A percentile compares a stretch with the other conserved stretches of the same genome.
These are phyloP conservation scores for Mimosa pudica DNA, from an alignment of 306 rosid species.

Conservation along the genomic window DNA sequence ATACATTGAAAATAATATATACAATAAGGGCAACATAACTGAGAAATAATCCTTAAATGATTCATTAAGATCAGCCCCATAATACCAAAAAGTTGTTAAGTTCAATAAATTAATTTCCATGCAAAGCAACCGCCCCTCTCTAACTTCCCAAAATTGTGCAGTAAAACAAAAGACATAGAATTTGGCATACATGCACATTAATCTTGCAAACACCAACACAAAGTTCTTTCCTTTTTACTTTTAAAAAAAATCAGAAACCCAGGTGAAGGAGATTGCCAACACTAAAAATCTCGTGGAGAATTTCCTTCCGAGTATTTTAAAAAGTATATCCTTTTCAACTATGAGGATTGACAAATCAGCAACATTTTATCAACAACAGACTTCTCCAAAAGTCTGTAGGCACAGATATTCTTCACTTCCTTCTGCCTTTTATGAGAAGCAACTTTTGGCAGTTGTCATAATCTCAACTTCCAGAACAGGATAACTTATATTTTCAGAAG, in stretches of 20 bases:
- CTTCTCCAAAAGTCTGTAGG: conserved; percentile 8
- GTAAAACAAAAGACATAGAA: too few species aligned
- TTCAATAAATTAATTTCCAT: too few species aligned
- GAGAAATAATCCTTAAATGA: too few species aligned
- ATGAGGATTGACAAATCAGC: background rate
- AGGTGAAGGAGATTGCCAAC: conserved; percentile 24
- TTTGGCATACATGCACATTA: too few species aligned
- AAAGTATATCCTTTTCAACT: background rate
- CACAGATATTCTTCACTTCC: conserved; percentile 24
- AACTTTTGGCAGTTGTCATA: conserved; percentile 30
- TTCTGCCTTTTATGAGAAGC: conserved; percentile 30
- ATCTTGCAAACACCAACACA: too few species aligned
- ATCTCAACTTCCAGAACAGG: conserved; percentile 26
- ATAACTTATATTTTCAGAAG: conserved; percentile 34
- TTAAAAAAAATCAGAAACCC: background rate
- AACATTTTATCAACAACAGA: background rate
- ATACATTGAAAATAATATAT: too few species aligned
- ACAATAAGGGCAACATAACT: too few species aligned
- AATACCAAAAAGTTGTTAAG: too few species aligned
- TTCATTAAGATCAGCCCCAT: too few species aligned
- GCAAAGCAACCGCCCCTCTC: too few species aligned
- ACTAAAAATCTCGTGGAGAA: conserved; percentile 35
- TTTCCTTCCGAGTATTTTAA: conserved; percentile 30
- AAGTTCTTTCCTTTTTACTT: too few species aligned
- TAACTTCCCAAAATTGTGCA: too few species aligned